phyloP scores from a whole-genome alignment of 2,329 filamentous ascomycete genomes.

The Lecanicillium sp. region DNA sequence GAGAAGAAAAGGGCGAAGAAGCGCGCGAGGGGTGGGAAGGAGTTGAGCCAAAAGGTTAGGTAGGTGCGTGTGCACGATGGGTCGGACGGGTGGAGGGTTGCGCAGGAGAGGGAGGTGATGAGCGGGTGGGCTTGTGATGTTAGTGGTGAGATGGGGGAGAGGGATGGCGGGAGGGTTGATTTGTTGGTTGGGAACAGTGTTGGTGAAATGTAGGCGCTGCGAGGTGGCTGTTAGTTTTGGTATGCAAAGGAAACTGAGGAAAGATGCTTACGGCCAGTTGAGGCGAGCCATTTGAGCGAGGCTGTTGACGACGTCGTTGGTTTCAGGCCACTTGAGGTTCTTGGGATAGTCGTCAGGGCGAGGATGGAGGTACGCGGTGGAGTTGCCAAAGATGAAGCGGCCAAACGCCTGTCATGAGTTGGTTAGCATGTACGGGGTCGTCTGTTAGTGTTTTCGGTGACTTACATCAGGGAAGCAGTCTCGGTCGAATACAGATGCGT shows the following conservation, averaged over 20 bases:
- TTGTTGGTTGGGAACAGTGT: slow-evolving; percentile 72
- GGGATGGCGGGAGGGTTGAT: slow-evolving; percentile 53
- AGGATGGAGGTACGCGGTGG: slow-evolving; percentile 68
- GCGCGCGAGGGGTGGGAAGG: slow-evolving; percentile 70
- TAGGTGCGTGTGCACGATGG: slow-evolving; percentile 85
- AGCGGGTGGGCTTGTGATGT: slow-evolving; percentile 80
- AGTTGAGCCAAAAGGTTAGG: slow-evolving; percentile 75
- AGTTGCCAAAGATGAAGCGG: slow-evolving; percentile 57
- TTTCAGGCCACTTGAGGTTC: slow-evolving; percentile 63
- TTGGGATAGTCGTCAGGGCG: slow-evolving; percentile 61
- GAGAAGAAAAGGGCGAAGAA: slow-evolving; percentile 71
- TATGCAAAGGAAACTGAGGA: neutral
- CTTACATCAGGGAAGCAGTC: slow-evolving; percentile 52
- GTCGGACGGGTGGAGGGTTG: slow-evolving; percentile 77
- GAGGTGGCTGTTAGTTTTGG: slow-evolving; percentile 5
- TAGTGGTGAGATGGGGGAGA: slow-evolving; percentile 66
- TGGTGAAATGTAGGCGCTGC: slow-evolving; percentile 69
- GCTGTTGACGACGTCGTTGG: slow-evolving; percentile 70
- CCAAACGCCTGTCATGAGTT: slow-evolving; percentile 14
- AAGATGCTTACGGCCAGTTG: slow-evolving; percentile 60
- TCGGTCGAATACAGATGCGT: slow-evolving; percentile 68
- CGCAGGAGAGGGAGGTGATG: slow-evolving; percentile 79
- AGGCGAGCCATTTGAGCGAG: slow-evolving; percentile 73
- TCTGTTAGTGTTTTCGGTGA: slow-evolving; percentile 2
- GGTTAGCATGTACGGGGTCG: no score